Percentiles rank a stretch among this genome's conserved stretches.
Conservation (phyloP, 768 basidiomycete species). For the Hygrophorus pudorinus region DNA sequence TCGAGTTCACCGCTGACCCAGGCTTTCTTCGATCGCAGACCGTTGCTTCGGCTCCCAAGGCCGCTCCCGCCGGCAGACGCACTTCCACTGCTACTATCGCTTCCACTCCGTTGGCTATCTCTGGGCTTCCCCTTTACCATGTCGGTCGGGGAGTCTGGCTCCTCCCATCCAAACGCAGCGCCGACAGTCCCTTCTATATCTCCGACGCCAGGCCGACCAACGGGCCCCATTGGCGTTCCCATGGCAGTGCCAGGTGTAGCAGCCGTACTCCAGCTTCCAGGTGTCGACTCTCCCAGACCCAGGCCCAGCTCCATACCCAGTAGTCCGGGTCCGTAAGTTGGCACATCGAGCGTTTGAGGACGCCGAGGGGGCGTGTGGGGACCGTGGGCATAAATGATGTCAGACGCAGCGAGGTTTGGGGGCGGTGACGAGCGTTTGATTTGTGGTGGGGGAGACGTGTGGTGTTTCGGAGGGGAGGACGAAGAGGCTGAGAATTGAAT, state of each 20-base stretch:
- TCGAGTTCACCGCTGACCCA: slow-evolving; percentile 38
- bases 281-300: slow-evolving; percentile 23
- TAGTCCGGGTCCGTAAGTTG: slow-evolving; percentile 10
- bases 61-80: slow-evolving; percentile 10
- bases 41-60: slow-evolving; percentile 12
- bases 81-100: slow-evolving; percentile 18
- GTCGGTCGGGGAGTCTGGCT: slow-evolving; percentile 7
- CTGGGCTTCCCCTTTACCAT: slow-evolving; percentile 11
- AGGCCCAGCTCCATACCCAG: slow-evolving; percentile 13
- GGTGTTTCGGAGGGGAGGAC: slow-evolving; percentile 5
- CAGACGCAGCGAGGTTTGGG: slow-evolving; percentile 8
- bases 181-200: neutral
- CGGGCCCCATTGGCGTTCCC: slow-evolving; percentile 10
- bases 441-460: slow-evolving; percentile 3
- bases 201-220: slow-evolving; percentile 4
- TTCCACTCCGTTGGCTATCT: neutral
- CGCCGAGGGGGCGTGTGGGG: slow-evolving; percentile 15
- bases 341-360: slow-evolving; percentile 7
- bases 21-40: slow-evolving; percentile 15
- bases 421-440: slow-evolving; percentile 1
- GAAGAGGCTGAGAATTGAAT: slow-evolving; percentile 11
- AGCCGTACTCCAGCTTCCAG: slow-evolving; percentile 64
- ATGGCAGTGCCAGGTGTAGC: slow-evolving; percentile 58
- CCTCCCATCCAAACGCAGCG: neutral
- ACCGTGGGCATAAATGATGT: slow-evolving; percentile 13